Percentiles rank a stretch among this genome's conserved stretches.
phyloP scores from a whole-genome alignment of 257 asterid species.

The Cynanchum wilfordii region DNA sequence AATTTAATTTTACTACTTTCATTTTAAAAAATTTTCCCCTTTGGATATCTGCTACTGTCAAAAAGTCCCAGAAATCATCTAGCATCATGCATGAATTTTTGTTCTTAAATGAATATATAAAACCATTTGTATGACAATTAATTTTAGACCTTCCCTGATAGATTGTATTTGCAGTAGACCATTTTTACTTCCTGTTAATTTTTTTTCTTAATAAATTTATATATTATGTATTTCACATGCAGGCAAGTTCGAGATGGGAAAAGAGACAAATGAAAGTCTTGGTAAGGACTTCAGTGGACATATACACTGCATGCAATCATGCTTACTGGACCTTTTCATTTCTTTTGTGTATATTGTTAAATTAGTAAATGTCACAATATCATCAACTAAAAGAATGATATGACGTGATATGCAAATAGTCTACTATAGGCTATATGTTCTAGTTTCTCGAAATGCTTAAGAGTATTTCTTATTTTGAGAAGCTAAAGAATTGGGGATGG shows the following conservation, averaged over 20 bases:
- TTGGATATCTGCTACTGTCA: not conserved
- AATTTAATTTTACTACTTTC: not conserved
- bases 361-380: not conserved
- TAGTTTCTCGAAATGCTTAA: not conserved
- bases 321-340: not conserved
- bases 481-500: conserved; percentile 1
- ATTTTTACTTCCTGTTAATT: not conserved
- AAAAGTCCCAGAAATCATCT: too few relatives aligned
- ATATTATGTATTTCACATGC: conserved; percentile 24
- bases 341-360: not conserved
- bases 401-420: not conserved
- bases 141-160: not conserved
- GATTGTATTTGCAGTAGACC: not conserved
- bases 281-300: conserved; percentile 42
- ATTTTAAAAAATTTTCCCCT: too few relatives aligned
- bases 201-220: not conserved
- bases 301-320: not conserved
- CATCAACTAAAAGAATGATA: not conserved
- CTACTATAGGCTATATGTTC: not conserved
- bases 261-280: conserved; percentile 77
- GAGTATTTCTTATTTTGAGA: not conserved
- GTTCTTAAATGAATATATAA: not conserved
- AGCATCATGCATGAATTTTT: not conserved
- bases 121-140: conserved; percentile 2
- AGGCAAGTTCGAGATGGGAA: conserved; percentile 87